These are phyloP conservation scores for Schwanniomyces pseudopolymorphus DNA, from an alignment of 805 yeast species.

Conservation along the genomic window DNA sequence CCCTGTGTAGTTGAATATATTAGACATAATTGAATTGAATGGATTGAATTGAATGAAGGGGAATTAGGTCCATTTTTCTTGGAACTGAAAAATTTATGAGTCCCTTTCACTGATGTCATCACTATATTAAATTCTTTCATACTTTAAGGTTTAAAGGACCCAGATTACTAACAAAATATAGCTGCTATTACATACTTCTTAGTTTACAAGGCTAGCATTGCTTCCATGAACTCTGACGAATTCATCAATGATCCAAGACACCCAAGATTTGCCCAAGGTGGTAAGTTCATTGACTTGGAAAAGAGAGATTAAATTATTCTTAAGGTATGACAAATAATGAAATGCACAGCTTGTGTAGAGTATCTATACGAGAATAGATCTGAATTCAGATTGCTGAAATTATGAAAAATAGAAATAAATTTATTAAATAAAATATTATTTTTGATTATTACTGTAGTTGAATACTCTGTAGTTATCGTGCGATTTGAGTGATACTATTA, in stretches of 20 bases:
- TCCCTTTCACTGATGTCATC: no score
- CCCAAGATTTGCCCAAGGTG: slow-evolving; percentile 72
- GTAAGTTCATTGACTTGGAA: slow-evolving; percentile 37
- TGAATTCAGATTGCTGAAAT: not conserved
- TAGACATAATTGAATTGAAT: no score
- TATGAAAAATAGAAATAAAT: slow-evolving; percentile 2
- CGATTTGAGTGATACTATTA: no score
- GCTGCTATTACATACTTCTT: slow-evolving; percentile 67
- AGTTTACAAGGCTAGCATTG: slow-evolving; percentile 65
- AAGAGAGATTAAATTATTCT: slow-evolving; percentile 14
- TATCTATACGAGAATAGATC: not conserved
- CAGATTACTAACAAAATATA: slow-evolving; percentile 23
- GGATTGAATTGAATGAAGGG: not conserved
- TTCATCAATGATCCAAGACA: slow-evolving; percentile 94
- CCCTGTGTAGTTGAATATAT: no score
- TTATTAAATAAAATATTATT: not conserved
- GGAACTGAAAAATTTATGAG: not conserved
- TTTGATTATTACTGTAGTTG: not conserved
- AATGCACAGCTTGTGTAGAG: not conserved
- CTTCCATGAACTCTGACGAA: slow-evolving; percentile 71
- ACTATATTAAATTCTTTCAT: not conserved
- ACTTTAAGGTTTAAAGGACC: not conserved
- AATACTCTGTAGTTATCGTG: not conserved
- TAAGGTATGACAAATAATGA: not conserved
- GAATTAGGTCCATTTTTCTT: not conserved